phyloP scores from a whole-genome alignment of 805 yeast genomes.

The Isabelozyma pseudorhagii region DNA sequence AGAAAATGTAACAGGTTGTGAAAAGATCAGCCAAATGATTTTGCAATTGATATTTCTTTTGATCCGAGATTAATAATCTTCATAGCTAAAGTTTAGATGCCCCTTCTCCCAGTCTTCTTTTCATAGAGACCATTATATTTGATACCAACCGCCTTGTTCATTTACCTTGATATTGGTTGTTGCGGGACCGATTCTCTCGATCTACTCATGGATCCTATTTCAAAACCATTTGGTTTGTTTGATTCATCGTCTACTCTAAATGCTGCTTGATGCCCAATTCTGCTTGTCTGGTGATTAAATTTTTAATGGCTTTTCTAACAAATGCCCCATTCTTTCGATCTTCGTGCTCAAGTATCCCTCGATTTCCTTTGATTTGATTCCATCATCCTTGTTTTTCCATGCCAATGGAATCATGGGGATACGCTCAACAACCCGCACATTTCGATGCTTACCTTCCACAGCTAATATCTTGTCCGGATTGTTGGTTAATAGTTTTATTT shows the following conservation, averaged over 20 bases:
- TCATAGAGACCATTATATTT: too few relatives aligned
- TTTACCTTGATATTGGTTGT: too few relatives aligned
- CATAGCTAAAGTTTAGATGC: too few relatives aligned
- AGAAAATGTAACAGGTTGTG: too few relatives aligned
- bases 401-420: constrained; percentile 97
- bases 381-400: constrained; percentile 59
- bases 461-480: constrained; percentile 96
- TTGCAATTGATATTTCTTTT: too few relatives aligned
- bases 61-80: too few relatives aligned
- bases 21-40: too few relatives aligned
- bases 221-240: too few relatives aligned
- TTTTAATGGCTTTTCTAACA: constrained; percentile 51
- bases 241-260: not conserved
- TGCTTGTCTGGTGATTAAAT: constrained; percentile 9
- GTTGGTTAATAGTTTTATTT: constrained; percentile 80
- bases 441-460: constrained; percentile 80
- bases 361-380: constrained; percentile 80
- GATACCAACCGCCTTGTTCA: too few relatives aligned
- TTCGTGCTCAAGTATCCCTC: constrained; percentile 93
- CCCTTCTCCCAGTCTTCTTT: too few relatives aligned
- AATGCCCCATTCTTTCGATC: constrained; percentile 96
- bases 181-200: not conserved
- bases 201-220: not conserved
- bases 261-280: not conserved
- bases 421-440: constrained; percentile 76